Conservation (phyloP, 148 eudicot species). For the Fagopyrum homotropicum region DNA sequence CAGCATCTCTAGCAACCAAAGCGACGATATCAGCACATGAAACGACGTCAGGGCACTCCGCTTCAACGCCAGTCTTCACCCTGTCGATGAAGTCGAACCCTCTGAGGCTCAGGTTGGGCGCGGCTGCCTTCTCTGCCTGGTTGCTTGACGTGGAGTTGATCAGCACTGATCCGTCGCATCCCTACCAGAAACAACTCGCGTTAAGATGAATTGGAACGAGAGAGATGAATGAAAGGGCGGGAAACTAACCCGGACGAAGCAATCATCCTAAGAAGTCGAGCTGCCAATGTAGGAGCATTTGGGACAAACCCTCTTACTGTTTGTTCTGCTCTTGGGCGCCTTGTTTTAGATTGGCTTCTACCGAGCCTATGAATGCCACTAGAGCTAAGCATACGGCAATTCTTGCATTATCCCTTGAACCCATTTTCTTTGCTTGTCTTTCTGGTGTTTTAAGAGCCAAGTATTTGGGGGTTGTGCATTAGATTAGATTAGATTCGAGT, state of each 20-base stretch:
- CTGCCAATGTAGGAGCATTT: slow-evolving; percentile 30
- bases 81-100: slow-evolving; percentile 36
- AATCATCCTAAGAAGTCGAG: slow-evolving; percentile 34
- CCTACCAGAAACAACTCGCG: slow-evolving; percentile 13
- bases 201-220: not conserved
- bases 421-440: not conserved
- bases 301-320: slow-evolving; percentile 29
- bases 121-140: slow-evolving; percentile 28
- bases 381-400: not conserved
- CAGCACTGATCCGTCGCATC: slow-evolving; percentile 38
- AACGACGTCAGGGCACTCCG: slow-evolving; percentile 47
- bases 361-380: not conserved
- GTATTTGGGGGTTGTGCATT: too few species aligned
- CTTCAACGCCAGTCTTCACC: slow-evolving; percentile 31
- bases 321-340: slow-evolving; percentile 33
- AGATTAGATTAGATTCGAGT: too few species aligned
- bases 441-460: too few species aligned
- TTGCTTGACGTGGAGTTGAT: slow-evolving; percentile 25
- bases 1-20: slow-evolving; percentile 47
- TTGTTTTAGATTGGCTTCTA: slow-evolving; percentile 26
- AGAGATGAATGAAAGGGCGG: not conserved
- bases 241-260: slow-evolving; percentile 36
- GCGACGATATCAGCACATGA: slow-evolving; percentile 61
- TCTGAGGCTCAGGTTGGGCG: slow-evolving; percentile 29
- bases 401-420: not conserved